Evolutionary conservation across 805 yeast genomes (phyloP).

Genomic region (Yueomyces sinensis): DNA sequence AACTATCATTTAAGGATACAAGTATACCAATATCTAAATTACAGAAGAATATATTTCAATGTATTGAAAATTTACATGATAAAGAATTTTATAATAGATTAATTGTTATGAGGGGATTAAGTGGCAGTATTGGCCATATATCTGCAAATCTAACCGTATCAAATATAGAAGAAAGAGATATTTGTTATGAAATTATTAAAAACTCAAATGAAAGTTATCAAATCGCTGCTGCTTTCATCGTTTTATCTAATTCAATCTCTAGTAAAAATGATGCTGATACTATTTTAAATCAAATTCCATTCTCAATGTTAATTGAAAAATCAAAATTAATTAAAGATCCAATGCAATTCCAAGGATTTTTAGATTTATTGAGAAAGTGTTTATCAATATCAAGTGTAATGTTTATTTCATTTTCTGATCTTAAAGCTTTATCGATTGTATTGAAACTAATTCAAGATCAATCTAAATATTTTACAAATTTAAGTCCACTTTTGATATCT

Average conservation of each 20-base stretch:
- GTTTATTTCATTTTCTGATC: constrained; percentile 7
- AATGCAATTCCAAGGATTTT: constrained; percentile 20
- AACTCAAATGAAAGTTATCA: constrained; percentile 10
- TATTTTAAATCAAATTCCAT: constrained; percentile 5
- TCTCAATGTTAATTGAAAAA: constrained; percentile 7
- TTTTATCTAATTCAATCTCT: constrained; percentile 17
- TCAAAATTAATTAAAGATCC: constrained; percentile 16
- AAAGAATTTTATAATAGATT: constrained; percentile 17
- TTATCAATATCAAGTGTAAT: constrained; percentile 13
- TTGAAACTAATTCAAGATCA: constrained; percentile 16
- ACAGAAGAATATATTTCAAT: constrained; percentile 8
- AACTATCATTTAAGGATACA: constrained; percentile 4
- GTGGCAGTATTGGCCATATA: constrained; percentile 15
- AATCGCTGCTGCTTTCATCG: constrained; percentile 13
- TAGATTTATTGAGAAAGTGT: constrained; percentile 18
- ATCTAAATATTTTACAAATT: constrained; percentile 12
- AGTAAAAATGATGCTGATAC: constrained; percentile 12
- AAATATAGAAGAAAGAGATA: constrained; percentile 10
- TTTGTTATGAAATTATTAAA: constrained; percentile 7
- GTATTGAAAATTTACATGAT: constrained; percentile 7
- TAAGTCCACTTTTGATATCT: constrained; percentile 11
- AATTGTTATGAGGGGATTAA: constrained; percentile 20
- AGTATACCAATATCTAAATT: constrained; percentile 1
- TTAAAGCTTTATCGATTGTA: constrained; percentile 4
- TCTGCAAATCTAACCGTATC: constrained; percentile 14